A percentile compares a stretch with the other conserved stretches of the same genome.
Conservation (phyloP, 2,329 filamentous ascomycete species). For the Beauveria varroae region DNA sequence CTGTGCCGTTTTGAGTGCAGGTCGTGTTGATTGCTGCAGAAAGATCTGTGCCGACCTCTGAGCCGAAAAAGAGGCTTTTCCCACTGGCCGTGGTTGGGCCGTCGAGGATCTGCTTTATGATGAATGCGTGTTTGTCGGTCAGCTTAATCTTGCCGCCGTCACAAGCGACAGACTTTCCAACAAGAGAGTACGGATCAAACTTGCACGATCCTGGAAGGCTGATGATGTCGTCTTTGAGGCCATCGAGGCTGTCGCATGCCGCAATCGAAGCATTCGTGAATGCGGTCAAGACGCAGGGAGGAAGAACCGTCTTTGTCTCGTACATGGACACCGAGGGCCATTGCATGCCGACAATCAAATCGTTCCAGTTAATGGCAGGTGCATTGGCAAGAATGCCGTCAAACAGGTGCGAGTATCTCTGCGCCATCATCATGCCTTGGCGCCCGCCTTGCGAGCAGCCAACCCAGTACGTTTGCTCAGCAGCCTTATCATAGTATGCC, state of each 20-base stretch:
- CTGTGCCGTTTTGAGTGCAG: background rate
- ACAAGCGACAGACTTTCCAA: slow-evolving; percentile 15
- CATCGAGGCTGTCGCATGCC: slow-evolving; percentile 20
- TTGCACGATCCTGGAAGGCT: slow-evolving; percentile 13
- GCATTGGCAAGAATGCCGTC: slow-evolving; percentile 44
- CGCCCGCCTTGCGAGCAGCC: slow-evolving; percentile 50
- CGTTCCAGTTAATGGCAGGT: slow-evolving; percentile 34
- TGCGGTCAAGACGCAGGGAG: slow-evolving; percentile 23
- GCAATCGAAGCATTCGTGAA: slow-evolving; percentile 28
- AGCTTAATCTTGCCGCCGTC: background rate
- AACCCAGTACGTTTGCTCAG: slow-evolving; percentile 39
- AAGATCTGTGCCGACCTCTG: background rate
- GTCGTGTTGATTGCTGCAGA: background rate
- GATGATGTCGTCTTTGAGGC: slow-evolving; percentile 19
- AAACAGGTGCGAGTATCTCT: slow-evolving; percentile 44
- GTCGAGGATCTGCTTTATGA: background rate
- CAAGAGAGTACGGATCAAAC: slow-evolving; percentile 17
- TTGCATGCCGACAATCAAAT: slow-evolving; percentile 12
- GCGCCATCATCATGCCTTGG: slow-evolving; percentile 45
- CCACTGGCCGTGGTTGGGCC: background rate
- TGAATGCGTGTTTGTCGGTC: background rate
- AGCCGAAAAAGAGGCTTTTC: background rate
- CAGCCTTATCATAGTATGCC: slow-evolving; percentile 29
- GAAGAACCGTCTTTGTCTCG: slow-evolving; percentile 22
- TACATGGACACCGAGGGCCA: slow-evolving; percentile 21